Evolutionary conservation across 306 rosid species (phyloP), one percentile per base, ranked within the genome.

Genomic region (Quercus robur): DNA sequence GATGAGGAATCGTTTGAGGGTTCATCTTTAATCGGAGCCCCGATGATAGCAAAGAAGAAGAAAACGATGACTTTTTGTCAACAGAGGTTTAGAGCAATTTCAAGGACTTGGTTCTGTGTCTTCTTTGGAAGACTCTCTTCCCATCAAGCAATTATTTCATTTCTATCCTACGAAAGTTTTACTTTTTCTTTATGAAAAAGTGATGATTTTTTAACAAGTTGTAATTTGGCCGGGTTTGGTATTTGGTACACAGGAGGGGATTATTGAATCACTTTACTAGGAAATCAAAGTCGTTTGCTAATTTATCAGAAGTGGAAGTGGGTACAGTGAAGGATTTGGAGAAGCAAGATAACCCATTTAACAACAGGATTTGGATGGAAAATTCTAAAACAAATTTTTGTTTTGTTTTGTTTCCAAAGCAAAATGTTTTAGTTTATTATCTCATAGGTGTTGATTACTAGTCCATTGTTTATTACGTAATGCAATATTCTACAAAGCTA

Each of bases 121-220:
- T 73, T 82, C 90, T 1, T 55, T 93, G 15, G 99, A 95, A 28
- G 96, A 91, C 98, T 82, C 98, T 84, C 99, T 95, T 57, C 99
- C 99, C 67, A 89, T 91, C 82, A 95, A 95, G 98, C 93, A 78
- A 84, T 82, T 80, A 20, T 17, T 79, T 5, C 41, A 35, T 35
- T 35, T 35, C 41, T 35, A 35, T 35, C 41, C 0, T 5, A 0
- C 72, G 41, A 5, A 35, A 35, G 41, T 72, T 56, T 64, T 21
- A 71, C 49, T 12, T 18, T 2, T 33, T 33, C 38, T 7, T 56
- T 19, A 5, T 8, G 25, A 19, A n/a, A 57, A 5, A 9, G 26
- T 20, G 20, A 19, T 5, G 9, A 57, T 70, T 58, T 20, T 81
- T 70, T 2, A 20, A 67, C 38, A 33, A 56, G 2, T 64, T 57